Evolutionary conservation across 2,329 filamentous ascomycete genomes (phyloP), one percentile per base, ranked within the genome.

Genomic region (Epichloe glyceriae): DNA sequence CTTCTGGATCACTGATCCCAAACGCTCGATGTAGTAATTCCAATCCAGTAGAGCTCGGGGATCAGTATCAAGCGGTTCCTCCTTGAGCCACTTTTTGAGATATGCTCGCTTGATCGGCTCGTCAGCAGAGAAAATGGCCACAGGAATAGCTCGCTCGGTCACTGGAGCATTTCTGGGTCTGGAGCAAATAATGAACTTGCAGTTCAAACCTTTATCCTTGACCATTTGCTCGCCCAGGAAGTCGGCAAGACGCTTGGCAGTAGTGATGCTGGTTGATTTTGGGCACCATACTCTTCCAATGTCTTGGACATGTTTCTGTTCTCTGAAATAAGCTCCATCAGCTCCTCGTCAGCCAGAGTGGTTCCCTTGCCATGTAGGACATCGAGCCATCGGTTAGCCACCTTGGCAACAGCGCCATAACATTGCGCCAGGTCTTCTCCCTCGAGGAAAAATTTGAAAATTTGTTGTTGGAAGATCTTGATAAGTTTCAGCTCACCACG

Each of bases 271-370:
- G 1, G 93, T 98, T 0, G 91, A 97, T 65, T 99, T 61, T 98
- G 94, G 7, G 72, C 73, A 17, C 90, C 93, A 57, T 99, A 99
- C 68, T 99, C 94, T 58, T 96, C 91, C 1, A 99, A 73, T 0
- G 93, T 94, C 70, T 98, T 98, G 17, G 83, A 79, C 93, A 99
- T 98, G 71, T 82, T 97, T 71, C 94, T 85, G 70, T 99, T 99
- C 67, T 99, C 93, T 47, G 89, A 96, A 81, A 99, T 98, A n/a
- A 99, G 83, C 61, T 98, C 91, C 67, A 98, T 97, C 40, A 99
- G 78, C 64, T 98, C 93, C 64, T 97, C 91, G 58, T 99, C 91
- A 0, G 91, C 90, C 14, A 99, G 73, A 1, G 90, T 97, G 3
- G 84, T 78, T 15, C 94, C 93, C 57, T 88, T 90, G 60, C 81